Base-by-base conservation (phyloP, 352 stramenopile species). In the Pythium sp. region DNA sequence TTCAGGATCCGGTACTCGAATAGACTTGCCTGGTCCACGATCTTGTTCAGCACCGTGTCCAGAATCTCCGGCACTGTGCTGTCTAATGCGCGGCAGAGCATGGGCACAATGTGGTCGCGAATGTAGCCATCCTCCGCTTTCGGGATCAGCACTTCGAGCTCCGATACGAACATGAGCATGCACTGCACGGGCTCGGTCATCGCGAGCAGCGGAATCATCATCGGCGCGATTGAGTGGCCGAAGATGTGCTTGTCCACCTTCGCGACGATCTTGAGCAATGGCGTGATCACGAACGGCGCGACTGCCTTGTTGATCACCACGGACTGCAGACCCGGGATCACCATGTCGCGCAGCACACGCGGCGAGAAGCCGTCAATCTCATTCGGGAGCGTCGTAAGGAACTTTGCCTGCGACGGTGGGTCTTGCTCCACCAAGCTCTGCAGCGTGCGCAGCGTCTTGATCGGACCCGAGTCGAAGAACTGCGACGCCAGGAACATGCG, bases 1-100 rank as follows among this genome's bases (percentile, higher is more conserved):
- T 96, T 96, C 43, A 96, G 73, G 66, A 96, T 93, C 26, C 86
- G 86, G 73, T 96, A 96, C 67, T 96, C 88, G 49, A 96, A 96
- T 26, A 96, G 68, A 70, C 84, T 94, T 36, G 88, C 88, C 41
- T 94, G 86, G 64, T 94, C 86, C 24, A 91, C 84, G 64, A 96
- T 94, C 71, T 96, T 94, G 74, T 94, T 96, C 20, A 96, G 73
- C 28, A 96, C 88, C 4, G 86, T 94, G 60, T 96, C 88, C 15
- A 94, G 67, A 60, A 96, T 96, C 66, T 96, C 88, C 0, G 86
- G 86, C 12, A 96, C 86, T 0, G 84, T 94, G 55, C 81, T 92
- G 65, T 96, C 88, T 0, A 96, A 73, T 14, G 88, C 85, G 46
- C 88, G 86, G 58, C 86, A 94, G 22, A 96, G 67, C 88, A 96